Evolutionary conservation across 208 protist genomes (phyloP).

Genomic region (Phytomonas sp.): DNA sequence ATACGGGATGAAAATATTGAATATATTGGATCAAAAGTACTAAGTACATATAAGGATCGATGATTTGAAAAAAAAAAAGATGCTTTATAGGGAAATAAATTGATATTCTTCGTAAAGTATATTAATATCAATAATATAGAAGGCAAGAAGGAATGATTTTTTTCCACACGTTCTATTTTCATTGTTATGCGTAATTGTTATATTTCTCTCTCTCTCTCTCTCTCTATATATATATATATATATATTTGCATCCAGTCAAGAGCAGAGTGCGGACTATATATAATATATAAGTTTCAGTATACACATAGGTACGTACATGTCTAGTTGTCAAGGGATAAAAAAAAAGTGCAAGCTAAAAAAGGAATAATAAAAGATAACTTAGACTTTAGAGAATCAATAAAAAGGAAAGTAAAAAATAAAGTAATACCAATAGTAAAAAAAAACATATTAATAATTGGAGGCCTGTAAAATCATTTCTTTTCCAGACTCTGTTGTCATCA

Average conservation of each 20-base stretch:
- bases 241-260: constrained; percentile 6
- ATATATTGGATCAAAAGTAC: background rate
- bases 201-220: background rate
- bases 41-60: background rate
- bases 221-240: background rate
- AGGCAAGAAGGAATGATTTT: background rate
- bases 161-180: background rate
- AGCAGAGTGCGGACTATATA: constrained; percentile 1
- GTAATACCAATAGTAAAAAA: background rate
- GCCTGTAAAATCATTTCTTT: background rate
- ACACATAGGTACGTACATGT: constrained; percentile 9
- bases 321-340: background rate
- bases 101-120: background rate
- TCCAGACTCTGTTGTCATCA: background rate
- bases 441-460: background rate
- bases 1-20: background rate
- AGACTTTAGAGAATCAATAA: constrained; percentile 8
- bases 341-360: constrained; percentile 4
- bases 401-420: constrained; percentile 10
- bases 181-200: background rate
- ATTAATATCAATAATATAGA: constrained; percentile 2
- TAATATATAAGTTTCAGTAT: constrained; percentile 1
- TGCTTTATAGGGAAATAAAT: background rate
- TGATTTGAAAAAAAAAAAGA: background rate
- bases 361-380: constrained; percentile 6